Conservation (phyloP, 371 early-diverging fungal genomes). For the Mortierella sp. region DNA sequence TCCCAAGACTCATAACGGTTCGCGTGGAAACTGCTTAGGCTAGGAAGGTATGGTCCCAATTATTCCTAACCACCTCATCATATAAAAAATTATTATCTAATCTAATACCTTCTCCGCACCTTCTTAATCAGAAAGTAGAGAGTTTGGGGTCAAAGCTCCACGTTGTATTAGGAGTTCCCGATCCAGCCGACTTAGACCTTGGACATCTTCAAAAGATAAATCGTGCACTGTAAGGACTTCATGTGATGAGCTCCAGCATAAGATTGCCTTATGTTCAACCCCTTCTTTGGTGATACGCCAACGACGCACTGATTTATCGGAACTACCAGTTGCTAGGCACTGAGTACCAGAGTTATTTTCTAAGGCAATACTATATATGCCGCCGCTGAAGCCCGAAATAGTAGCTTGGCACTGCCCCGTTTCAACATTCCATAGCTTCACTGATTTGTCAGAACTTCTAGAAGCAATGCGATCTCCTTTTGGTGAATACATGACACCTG, state of each 20-base stretch:
- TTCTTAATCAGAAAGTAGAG: too few relatives aligned
- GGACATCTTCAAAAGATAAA: neutral
- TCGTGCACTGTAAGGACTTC: neutral
- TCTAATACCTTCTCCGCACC: too few relatives aligned
- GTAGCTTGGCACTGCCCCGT: neutral
- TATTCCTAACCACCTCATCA: too few relatives aligned
- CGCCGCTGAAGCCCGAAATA: neutral
- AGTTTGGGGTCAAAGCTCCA: neutral
- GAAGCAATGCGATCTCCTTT: neutral
- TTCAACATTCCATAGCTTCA: neutral
- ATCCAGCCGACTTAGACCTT: neutral
- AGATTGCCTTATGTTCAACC: neutral
- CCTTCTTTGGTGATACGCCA: neutral
- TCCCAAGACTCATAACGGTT: too few relatives aligned
- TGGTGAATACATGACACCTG: neutral
- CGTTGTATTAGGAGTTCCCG: neutral
- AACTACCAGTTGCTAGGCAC: neutral
- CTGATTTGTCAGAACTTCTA: neutral
- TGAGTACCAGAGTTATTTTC: neutral
- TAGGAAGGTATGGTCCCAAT: too few relatives aligned
- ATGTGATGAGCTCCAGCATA: neutral
- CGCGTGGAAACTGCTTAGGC: too few relatives aligned
- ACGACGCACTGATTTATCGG: neutral
- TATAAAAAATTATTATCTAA: too few relatives aligned
- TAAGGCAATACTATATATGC: neutral